Evolutionary conservation across 2,329 filamentous ascomycete species (phyloP), one percentile per base, ranked within the genome.

Genomic region (Dendryphion nanum): DNA sequence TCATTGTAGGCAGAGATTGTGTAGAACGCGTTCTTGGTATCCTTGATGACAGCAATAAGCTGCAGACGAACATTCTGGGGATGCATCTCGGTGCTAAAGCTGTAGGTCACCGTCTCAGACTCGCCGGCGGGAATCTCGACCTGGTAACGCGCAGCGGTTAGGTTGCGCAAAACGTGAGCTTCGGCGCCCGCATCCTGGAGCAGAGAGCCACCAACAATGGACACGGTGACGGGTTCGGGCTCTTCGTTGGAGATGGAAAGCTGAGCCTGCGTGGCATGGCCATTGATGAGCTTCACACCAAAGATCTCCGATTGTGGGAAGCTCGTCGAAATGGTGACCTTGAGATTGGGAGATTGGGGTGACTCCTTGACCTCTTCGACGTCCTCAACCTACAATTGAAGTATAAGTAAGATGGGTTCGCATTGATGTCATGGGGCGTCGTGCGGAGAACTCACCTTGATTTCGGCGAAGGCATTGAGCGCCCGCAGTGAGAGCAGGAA

Each of bases 281-380:
- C 89, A 66, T 98, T 98, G 75, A 97, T 80, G 53, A 97, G 82
- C 79, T 95, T 95, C 55, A 97, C 82, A 57, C 91, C 93, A 55
- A 96, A 93, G 69, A 95, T 83, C 73, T 94, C 88, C 41, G 78
- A 73, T 48, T 79, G 68, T 19, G 81, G 81, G 68, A 84, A 84
- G 21, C 74, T 73, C 41, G 79, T 72, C 35, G 73, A 70, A 47
- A 80, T 72, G 37, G 70, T 68, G 50, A 83, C 75, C 41, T 73
- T 72, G 43, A 81, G 64, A 44, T 70, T 76, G 50, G 73, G 83
- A 66, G 61, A 84, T 74, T 69, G 82, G 79, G 65, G 74, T 42
- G 83, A 77, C 50, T 77, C 82, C 47, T 81, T 79, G 57, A 85
- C 40, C 34, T 61, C 55, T 41, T 68, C 63, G 41, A 63, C 52